Base-by-base conservation (phyloP, 2,329 filamentous ascomycete species). In the Fusarium sublunatum region DNA sequence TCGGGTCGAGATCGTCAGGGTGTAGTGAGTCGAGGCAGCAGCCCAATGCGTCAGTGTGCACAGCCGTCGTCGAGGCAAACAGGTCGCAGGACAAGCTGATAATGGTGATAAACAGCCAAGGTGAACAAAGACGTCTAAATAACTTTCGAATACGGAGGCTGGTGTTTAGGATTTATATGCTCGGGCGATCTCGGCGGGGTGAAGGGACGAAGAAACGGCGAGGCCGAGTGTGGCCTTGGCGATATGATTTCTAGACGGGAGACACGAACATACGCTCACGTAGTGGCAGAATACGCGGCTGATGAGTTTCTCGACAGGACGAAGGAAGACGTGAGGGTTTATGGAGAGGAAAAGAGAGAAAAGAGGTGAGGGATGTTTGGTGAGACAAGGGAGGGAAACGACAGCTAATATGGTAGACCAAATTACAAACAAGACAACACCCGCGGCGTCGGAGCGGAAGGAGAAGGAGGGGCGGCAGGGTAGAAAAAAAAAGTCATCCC, bases 131-230 rank as follows among this genome's bases (percentile, higher is more conserved):
- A 46, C 36, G 31, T 26, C n/a, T 2, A 43, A 43, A 45, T 22
- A 26, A 31, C 42, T 28, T 22, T 13, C 43, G 26, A 19, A 53
- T 43, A 34, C 15, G 26, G 44, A 52, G 52, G 47, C 46, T 53
- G 45, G 58, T 38, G 31, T 29, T 51, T 47, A 50, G 45, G 50
- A 47, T 60, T 58, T 59, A 53, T 55, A 46, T 59, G 50, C 7
- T 70, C 66, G 68, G 68, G 68, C 68, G 68, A 67, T 70, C 53
- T 70, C 66, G 68, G 68, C 62, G 66, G 63, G 61, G 57, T 55
- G 67, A 53, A 57, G 52, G 47, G 53, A 63, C 43, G 55, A 50
- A 49, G 55, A 48, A 56, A 57, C 54, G 58, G 64, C 53, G 45
- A 60, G 53, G 67, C 61, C 64, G 66, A 67, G 40, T 46, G 19